Base-by-base conservation (phyloP, 352 stramenopile genomes). In the Globisporangium cylindrosporum region DNA sequence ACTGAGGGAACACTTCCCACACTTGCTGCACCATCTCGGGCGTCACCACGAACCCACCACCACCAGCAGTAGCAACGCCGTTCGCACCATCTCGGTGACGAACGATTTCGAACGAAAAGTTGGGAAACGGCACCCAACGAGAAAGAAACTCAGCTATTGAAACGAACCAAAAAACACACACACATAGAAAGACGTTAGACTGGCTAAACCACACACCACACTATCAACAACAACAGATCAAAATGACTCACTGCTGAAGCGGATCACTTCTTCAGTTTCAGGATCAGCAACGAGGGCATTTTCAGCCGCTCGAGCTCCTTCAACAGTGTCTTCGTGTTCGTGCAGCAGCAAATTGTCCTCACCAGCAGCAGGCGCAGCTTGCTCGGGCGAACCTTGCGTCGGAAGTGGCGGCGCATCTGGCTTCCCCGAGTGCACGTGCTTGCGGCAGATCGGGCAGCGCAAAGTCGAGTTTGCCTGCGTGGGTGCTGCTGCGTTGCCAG, bases 51-150 rank as follows among this genome's bases (percentile, higher is more conserved):
- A 89, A 81, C 18, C 77, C 79, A 41, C 64, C 29, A 22, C 68
- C 77, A 20, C 69, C 58, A 12, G 60, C 20, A 8, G 57, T 12
- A 36, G 66, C 69, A 3, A 4, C 41, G 25, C 68, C 69, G 3
- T 38, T 49, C 53, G 22, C 55, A 1, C 69, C 61, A 41, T 72
- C 41, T 3, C 72, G 81, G 49, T 89, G 83, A 6, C 85, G 81
- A 22, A 91, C 80, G 36, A 93, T 91, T 62, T 93, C 85, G 27
- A 93, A 91, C 25, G 82, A 89, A 27, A 93, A 76, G 53, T 86
- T 88, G 1, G 85, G 85, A 55, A 93, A 86, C 46, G 85, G 85
- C 9, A 93, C 51, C 75, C 77, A 93, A 2, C 79, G 77, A 56
- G 83, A 86, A 22, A 93, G n/a, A 43, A 90, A 90, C 53, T 85